Percentiles rank a stretch among this genome's conserved stretches.
phyloP scores from a whole-genome alignment of 2,329 filamentous ascomycete species.

The Colletotrichum lentis region DNA sequence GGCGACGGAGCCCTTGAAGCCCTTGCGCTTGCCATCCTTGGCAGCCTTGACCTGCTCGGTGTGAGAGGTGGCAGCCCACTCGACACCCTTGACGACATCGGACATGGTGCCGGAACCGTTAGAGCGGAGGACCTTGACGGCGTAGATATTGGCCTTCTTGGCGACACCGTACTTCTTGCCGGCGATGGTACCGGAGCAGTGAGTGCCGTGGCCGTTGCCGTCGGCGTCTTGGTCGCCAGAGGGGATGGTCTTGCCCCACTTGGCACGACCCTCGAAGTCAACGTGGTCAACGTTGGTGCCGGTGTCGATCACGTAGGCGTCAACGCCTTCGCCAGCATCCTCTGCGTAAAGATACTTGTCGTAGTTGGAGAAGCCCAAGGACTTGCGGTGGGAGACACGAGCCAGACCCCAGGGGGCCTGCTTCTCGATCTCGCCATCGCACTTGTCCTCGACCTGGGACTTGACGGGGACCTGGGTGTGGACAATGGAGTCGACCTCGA shows the following conservation, averaged over 20 bases:
- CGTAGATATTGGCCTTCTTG: constrained; percentile 97
- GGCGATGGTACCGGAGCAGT: constrained; percentile 97
- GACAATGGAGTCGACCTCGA: constrained; percentile 94
- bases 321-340: constrained; percentile 94
- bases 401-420: constrained; percentile 98
- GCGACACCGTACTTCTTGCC: constrained; percentile 99
- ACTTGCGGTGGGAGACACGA: constrained; percentile 93
- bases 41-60: constrained; percentile 76
- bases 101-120: constrained; percentile 99
- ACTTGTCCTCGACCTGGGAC: constrained; percentile 52
- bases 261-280: constrained; percentile 94
- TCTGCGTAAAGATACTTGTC: constrained; percentile 97
- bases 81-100: constrained; percentile 97
- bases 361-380: constrained; percentile 87
- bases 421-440: constrained; percentile 76
- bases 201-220: constrained; percentile 97
- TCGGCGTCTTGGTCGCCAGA: constrained; percentile 83
- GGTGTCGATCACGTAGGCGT: constrained; percentile 98
- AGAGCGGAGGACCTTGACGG: constrained; percentile 97
- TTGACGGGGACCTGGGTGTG: constrained; percentile 72
- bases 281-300: constrained; percentile 94
- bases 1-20: constrained; percentile 98
- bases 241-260: constrained; percentile 98
- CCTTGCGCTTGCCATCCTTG: constrained; percentile 90
- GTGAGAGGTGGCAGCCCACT: constrained; percentile 88